phyloP scores from a whole-genome alignment of 2,329 filamentous ascomycete species.

The Pseudomassariella vexata region DNA sequence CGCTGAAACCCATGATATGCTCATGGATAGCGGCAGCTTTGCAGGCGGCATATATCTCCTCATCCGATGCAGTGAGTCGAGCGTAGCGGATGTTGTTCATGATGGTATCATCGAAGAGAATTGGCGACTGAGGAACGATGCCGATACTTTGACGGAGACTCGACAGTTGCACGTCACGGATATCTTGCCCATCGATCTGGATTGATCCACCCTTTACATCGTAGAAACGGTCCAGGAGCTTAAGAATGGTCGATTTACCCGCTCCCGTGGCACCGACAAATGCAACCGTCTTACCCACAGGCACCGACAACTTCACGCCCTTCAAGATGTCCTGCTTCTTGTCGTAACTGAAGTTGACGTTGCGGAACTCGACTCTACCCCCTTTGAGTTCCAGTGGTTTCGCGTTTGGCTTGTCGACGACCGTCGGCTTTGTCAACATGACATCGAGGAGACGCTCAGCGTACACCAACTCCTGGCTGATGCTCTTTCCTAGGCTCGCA shows the following conservation, averaged over 20 bases:
- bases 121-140: conserved; percentile 38
- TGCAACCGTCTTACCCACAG: conserved; percentile 49
- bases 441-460: conserved; percentile 53
- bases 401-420: conserved; percentile 46
- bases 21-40: conserved; percentile 50
- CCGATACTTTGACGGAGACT: conserved; percentile 36
- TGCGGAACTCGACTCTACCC: conserved; percentile 48
- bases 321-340: conserved; percentile 53
- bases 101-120: conserved; percentile 47
- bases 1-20: conserved; percentile 45
- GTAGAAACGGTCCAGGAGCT: conserved; percentile 46
- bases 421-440: conserved; percentile 51
- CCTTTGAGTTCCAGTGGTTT: conserved; percentile 43
- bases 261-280: conserved; percentile 57
- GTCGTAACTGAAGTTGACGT: conserved; percentile 54
- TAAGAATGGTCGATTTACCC: conserved; percentile 43
- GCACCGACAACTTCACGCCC: conserved; percentile 42
- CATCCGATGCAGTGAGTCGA: conserved; percentile 39
- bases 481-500: conserved; percentile 47
- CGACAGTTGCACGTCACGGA: conserved; percentile 33
- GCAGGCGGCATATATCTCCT: conserved; percentile 45
- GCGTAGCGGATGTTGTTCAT: conserved; percentile 52
- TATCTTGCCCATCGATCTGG: conserved; percentile 38
- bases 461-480: conserved; percentile 52
- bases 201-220: conserved; percentile 39